Base-by-base conservation (phyloP, 371 early-diverging fungal species). In the Mortierella sp. region DNA sequence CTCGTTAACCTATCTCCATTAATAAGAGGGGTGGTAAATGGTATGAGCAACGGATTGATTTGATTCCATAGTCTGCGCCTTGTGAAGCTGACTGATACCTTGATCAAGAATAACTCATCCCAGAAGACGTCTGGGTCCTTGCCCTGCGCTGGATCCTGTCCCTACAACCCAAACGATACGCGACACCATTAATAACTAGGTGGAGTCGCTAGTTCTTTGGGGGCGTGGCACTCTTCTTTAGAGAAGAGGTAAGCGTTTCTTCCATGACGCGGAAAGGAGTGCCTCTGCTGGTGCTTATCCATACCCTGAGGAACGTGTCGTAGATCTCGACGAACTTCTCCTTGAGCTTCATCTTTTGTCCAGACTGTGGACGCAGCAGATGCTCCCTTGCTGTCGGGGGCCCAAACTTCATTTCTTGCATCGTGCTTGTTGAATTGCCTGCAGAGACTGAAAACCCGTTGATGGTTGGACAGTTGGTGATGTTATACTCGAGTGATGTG, bases 301-400 rank as follows among this genome's bases (percentile, higher is more conserved):
- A 50, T 83, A 87, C 87, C 54, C 79, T 74, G 43, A 87, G 78
- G 24, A 87, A 57, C 30, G 69, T 63, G 64, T 84, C 83, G 45
- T 80, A 84, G 34, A 83, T 61, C 67, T 82, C 84, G 26, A 84
- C 84, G 79, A 83, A 84, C 67, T 87, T 87, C 46, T 87, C 85
- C 72, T 84, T 85, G 46, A 84, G 74, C 52, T 69, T 76, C 70
- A 76, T 76, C 52, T 65, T 69, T 54, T 69, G 76, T 2, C 76
- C 76, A 1, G 48, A 42, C 19, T 70, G 76, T 21, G 58, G 70
- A 6, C 76, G 76, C 19, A 76, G 76, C 19, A 76, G 30, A 62
- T 76, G 66, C 55, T 76, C 76, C 46, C 39, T 57, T 8, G 62
- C 45, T 13, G 62, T 43, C 12, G 66, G 19, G 16, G 70, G 66